phyloP scores from a whole-genome alignment of 768 basidiomycete species.

The Suillus alpinus region DNA sequence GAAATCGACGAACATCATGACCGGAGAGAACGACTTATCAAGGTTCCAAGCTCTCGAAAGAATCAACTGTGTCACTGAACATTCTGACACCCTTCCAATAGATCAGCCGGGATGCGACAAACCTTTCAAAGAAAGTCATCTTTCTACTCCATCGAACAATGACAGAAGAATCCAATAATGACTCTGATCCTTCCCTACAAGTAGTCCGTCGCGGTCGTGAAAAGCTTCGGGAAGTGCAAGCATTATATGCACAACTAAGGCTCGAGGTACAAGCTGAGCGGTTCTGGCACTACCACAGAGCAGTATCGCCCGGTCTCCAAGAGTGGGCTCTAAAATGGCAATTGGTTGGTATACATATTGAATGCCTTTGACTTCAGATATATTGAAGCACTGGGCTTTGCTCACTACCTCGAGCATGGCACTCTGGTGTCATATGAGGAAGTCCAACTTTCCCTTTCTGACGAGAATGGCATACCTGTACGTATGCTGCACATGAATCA shows the following conservation, averaged over 20 bases:
- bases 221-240: slow-evolving; percentile 67
- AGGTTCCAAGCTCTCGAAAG: slow-evolving; percentile 43
- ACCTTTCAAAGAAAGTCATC: slow-evolving; percentile 89
- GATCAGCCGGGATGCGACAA: slow-evolving; percentile 86
- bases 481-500: slow-evolving; percentile 27
- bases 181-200: slow-evolving; percentile 29
- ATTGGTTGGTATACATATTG: slow-evolving; percentile 1
- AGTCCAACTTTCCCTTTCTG: slow-evolving; percentile 63
- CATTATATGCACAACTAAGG: slow-evolving; percentile 58
- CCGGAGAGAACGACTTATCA: slow-evolving; percentile 86
- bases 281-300: slow-evolving; percentile 77
- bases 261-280: slow-evolving; percentile 61
- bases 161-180: slow-evolving; percentile 36
- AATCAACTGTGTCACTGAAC: slow-evolving; percentile 1
- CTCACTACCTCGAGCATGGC: slow-evolving; percentile 75
- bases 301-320: slow-evolving; percentile 80
- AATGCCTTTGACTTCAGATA: slow-evolving; percentile 42
- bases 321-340: slow-evolving; percentile 40
- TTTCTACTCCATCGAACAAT: slow-evolving; percentile 84
- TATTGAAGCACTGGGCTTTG: slow-evolving; percentile 89
- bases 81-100: slow-evolving; percentile 25
- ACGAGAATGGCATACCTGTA: slow-evolving; percentile 62
- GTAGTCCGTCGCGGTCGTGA: slow-evolving; percentile 52
- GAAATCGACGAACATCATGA: slow-evolving; percentile 85
- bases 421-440: slow-evolving; percentile 64